Percentiles rank a stretch among this genome's conserved stretches.
These are phyloP conservation scores for Ilyonectria mors-panacis DNA, from an alignment of 2,329 filamentous ascomycete species.

Conservation along the genomic window DNA sequence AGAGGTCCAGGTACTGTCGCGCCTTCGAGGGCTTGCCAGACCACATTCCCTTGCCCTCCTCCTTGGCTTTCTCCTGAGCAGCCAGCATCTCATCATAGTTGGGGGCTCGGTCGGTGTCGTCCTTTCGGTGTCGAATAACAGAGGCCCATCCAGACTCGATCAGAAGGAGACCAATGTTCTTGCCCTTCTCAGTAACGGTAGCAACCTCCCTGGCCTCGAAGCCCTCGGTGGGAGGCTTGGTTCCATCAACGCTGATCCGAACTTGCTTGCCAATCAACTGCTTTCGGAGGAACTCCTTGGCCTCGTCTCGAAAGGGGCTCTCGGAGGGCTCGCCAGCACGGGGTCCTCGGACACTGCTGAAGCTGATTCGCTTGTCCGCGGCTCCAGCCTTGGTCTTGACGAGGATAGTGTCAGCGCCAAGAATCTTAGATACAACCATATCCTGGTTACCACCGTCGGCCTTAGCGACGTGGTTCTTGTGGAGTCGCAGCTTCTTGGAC, in stretches of 20 bases:
- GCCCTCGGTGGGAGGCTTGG: conserved; percentile 88
- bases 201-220: conserved; percentile 97
- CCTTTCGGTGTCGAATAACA: conserved; percentile 94
- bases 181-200: conserved; percentile 85
- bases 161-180: conserved; percentile 86
- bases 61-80: conserved; percentile 86
- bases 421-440: conserved; percentile 86
- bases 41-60: conserved; percentile 95
- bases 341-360: conserved; percentile 95
- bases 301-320: conserved; percentile 89
- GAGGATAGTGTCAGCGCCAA: conserved; percentile 91
- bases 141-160: conserved; percentile 96
- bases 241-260: conserved; percentile 89
- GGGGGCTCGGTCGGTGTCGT: conserved; percentile 92
- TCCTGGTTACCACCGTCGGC: conserved; percentile 78
- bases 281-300: conserved; percentile 96
- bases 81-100: conserved; percentile 92
- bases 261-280: conserved; percentile 97
- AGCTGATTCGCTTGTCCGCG: conserved; percentile 87
- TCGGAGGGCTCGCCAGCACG: conserved; percentile 90
- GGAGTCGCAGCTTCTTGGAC: conserved; percentile 81
- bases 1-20: conserved; percentile 89
- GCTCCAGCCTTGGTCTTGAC: conserved; percentile 86
- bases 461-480: conserved; percentile 85
- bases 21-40: conserved; percentile 87